Conservation (phyloP, 2,329 filamentous ascomycete species). For the Cladosporium sphaerospermum region DNA sequence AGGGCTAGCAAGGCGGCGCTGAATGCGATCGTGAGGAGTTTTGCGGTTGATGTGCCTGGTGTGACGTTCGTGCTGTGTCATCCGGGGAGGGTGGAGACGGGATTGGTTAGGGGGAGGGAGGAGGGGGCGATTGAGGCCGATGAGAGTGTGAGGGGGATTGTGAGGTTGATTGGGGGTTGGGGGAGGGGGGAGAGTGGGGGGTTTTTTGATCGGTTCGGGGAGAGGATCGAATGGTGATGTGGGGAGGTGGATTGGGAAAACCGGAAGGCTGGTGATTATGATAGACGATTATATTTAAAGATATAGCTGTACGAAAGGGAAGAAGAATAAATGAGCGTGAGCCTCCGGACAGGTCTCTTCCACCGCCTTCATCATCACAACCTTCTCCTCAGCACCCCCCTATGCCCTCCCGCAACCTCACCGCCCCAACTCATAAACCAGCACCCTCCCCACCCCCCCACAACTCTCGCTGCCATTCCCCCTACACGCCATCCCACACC, state of each 20-base stretch:
- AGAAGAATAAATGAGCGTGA: too few relatives aligned
- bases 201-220: slow-evolving; percentile 41
- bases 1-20: slow-evolving; percentile 42
- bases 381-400: too few relatives aligned
- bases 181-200: slow-evolving; percentile 30
- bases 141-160: slow-evolving; percentile 36
- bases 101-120: slow-evolving; percentile 39
- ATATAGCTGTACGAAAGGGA: background rate
- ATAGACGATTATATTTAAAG: too few relatives aligned
- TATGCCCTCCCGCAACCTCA: too few relatives aligned
- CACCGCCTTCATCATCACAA: too few relatives aligned
- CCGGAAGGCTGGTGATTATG: too few relatives aligned
- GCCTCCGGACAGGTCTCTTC: too few relatives aligned
- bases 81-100: slow-evolving; percentile 42
- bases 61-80: slow-evolving; percentile 39
- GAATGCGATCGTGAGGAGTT: slow-evolving; percentile 40
- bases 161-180: slow-evolving; percentile 33
- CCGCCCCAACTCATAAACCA: too few relatives aligned
- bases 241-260: too few relatives aligned
- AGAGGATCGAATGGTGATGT: slow-evolving; percentile 36
- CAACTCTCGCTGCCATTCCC: slow-evolving; percentile 28
- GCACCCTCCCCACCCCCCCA: slow-evolving; percentile 16
- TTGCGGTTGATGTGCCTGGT: slow-evolving; percentile 39
- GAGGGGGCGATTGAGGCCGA: slow-evolving; percentile 38
- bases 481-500: slow-evolving; percentile 13